Conservation (phyloP, 305 asterid genomes). For the Nicotiana rustica region DNA sequence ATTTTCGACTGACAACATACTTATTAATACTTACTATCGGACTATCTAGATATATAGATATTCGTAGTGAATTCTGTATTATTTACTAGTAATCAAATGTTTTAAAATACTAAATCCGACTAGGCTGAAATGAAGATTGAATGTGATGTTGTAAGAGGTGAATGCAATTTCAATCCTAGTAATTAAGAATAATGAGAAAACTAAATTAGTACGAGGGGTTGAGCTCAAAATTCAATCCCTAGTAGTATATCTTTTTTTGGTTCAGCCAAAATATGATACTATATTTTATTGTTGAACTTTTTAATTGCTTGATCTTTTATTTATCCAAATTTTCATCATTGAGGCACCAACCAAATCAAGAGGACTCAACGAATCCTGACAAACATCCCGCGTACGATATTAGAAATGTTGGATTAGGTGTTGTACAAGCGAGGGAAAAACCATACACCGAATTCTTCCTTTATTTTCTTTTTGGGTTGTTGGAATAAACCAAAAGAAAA, state of each 20-base stretch:
- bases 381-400: conserved; percentile 1
- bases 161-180: not conserved
- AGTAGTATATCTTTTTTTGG: no score
- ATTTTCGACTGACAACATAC: no score
- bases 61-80: not conserved
- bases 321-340: not conserved
- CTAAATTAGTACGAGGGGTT: not conserved
- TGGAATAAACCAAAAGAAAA: conserved; percentile 14
- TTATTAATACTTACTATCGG: no score
- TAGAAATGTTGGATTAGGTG: conserved; percentile 25
- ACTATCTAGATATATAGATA: no score
- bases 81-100: not conserved
- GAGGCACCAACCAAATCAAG: conserved; percentile 29
- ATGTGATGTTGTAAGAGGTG: not conserved
- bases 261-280: no score
- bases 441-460: conserved; percentile 15
- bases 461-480: not conserved
- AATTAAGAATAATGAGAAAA: not conserved
- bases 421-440: not conserved
- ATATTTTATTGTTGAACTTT: not conserved
- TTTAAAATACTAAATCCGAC: not conserved
- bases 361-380: conserved; percentile 14
- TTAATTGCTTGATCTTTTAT: not conserved
- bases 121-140: not conserved
- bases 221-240: not conserved